These are phyloP conservation scores for Aquilaria sinensis DNA, from an alignment of 345 rosid species.

Conservation along the genomic window DNA sequence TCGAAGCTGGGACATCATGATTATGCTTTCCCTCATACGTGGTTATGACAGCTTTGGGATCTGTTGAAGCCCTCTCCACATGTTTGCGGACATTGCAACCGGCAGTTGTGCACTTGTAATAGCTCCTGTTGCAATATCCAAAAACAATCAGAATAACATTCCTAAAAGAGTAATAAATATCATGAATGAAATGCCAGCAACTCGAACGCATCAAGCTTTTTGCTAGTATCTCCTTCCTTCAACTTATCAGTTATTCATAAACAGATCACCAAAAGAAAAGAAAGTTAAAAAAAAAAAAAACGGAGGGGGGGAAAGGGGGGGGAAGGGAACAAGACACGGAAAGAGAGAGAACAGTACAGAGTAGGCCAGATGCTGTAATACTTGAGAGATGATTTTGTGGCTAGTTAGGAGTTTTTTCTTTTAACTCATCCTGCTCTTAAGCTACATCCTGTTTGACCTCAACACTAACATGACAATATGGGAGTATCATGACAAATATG, in stretches of 20 bases:
- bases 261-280: neutral
- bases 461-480: too few species aligned
- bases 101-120: constrained; percentile 78
- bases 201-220: neutral
- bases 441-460: too few species aligned
- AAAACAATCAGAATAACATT: constrained; percentile 17
- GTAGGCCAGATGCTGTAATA: neutral
- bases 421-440: too few species aligned
- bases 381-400: too few species aligned
- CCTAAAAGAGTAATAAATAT: neutral
- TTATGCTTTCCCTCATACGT: constrained; percentile 97
- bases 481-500: too few species aligned
- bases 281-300: neutral
- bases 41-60: constrained; percentile 84
- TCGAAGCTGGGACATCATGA: constrained; percentile 77
- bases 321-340: too few species aligned
- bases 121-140: constrained; percentile 47
- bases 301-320: neutral
- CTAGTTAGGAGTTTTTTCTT: too few species aligned
- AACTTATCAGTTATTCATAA: too few species aligned
- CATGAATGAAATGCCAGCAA: neutral
- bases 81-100: constrained; percentile 95
- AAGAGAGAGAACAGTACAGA: neutral
- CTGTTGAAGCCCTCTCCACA: constrained; percentile 89
- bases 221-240: too few species aligned